Evolutionary conservation across 192 early-diverging fungal genomes (phyloP), one percentile per base, ranked within the genome.

Genomic region (Podila minutissima): DNA sequence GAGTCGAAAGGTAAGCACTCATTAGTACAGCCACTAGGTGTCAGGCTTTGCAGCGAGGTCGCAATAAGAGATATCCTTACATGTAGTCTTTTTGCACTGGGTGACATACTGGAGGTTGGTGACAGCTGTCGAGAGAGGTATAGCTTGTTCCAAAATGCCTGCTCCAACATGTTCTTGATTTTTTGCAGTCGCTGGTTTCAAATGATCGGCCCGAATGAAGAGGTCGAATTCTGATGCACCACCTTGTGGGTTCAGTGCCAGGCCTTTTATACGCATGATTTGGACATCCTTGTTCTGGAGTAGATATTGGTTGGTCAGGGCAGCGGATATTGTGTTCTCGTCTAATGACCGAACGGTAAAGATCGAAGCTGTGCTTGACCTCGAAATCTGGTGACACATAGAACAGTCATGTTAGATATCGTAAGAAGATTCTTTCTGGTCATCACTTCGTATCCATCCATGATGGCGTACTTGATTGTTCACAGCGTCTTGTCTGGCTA

Each of bases 221-320:
- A 81, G 31, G 26, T 81, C 77, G 9, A 73, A 22, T 0, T 28
- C 37, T 4, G 59, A 24, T 5, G 24, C 61, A 12, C 22, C 29
- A 29, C 19, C 10, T 17, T 41, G 24, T 9, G 33, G 48, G 19
- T 53, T 38, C 22, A 81, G 58, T 20, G 48, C 26, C 24, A 64
- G 15, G 13, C 69, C 35, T 11, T 26, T 38, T 20, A 81, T 20
- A 8, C 77, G 71, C 6, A 73, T 41, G 19, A 73, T n/a, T 31
- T 73, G 71, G 4, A 81, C 41, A 35, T 69, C 67, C 57, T 55
- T 73, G 62, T 81, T 69, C 3, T 59, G 77, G 15, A 57, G 48
- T 6, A 81, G 58, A 46, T 69, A 81, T 26, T 65, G 67, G 28
- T 73, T 81, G 22, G 59, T 73, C 31, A 81, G 71, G 1, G 71